Percentiles rank a stretch among this genome's conserved stretches.
Conservation (phyloP, 2,329 filamentous ascomycete genomes). For the Penicillium sp. region DNA sequence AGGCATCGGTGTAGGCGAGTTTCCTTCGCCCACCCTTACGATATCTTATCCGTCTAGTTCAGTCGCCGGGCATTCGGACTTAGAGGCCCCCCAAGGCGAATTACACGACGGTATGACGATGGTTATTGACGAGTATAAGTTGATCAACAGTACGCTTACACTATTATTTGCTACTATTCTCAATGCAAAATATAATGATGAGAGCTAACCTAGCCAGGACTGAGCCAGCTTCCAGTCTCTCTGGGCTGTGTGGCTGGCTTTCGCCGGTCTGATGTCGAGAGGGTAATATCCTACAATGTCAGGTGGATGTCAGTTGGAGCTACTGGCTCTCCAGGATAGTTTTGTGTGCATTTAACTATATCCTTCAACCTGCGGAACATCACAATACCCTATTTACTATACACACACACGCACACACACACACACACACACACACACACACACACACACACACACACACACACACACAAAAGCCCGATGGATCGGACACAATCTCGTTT, state of each 20-base stretch:
- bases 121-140: slow-evolving; percentile 2
- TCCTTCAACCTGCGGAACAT: background rate
- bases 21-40: background rate
- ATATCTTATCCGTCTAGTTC: background rate
- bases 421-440: too few species aligned
- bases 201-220: slow-evolving; percentile 3
- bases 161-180: background rate
- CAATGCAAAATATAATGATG: background rate
- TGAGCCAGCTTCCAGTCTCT: slow-evolving; percentile 11
- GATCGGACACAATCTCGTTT: background rate
- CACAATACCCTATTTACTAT: background rate
- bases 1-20: slow-evolving; percentile 3
- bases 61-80: background rate
- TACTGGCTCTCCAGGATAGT: background rate
- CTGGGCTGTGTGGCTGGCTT: slow-evolving; percentile 20
- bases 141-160: background rate
- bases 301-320: background rate
- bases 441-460: background rate
- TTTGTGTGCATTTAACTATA: background rate
- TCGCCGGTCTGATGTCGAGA: slow-evolving; percentile 17
- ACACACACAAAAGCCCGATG: background rate
- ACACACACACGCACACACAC: background rate
- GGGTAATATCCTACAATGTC: slow-evolving; percentile 8
- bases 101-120: background rate
- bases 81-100: background rate